Evolutionary conservation across 2,329 filamentous ascomycete genomes (phyloP), one percentile per base, ranked within the genome.

Genomic region (Trichoderma guizhouense): DNA sequence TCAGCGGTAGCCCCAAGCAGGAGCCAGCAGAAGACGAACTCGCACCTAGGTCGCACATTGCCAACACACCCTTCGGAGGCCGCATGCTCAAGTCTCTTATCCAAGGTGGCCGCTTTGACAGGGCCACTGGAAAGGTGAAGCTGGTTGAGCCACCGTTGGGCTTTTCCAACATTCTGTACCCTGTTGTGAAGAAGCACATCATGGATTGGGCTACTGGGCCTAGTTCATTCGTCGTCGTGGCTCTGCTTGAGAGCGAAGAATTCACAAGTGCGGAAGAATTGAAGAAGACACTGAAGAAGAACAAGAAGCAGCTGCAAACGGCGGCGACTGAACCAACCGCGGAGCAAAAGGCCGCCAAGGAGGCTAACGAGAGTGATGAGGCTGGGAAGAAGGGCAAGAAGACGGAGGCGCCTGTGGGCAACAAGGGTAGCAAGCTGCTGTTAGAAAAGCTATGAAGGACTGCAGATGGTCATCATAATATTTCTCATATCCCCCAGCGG

Each of bases 31-130:
- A 84, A 60, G 83, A 84, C 9, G 84, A 84, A 28, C 72, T 82
- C 15, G 77, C 82, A 18, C 76, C 81, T 5, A 79, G 78, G 26
- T 78, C 81, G 34, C 91, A 94, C 78, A 85, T 92, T 70, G 88
- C 90, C 30, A 84, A 88, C 76, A 86, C 88, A 47, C 79, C 89
- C 0, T 86, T 86, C 76, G 92, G 90, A 53, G 94, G 93, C 18
- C 91, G 94, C 72, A 92, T 98, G 91, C 87, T 98, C 77, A 98
- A 97, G 84, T 92, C 92, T 0, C 88, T 99, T 8, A 94, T 98
- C 28, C 91, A 94, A 69, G 96, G 96, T 55, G 96, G 97, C 30
- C 91, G 90, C 72, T 99, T 93, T 79, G 94, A 98, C 81, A 89
- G 89, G 73, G 86, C 86, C 57, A 86, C 89, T 2, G 94, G 94